phyloP scores from a whole-genome alignment of 441 rosid genomes.

The Eruca vesicaria region DNA sequence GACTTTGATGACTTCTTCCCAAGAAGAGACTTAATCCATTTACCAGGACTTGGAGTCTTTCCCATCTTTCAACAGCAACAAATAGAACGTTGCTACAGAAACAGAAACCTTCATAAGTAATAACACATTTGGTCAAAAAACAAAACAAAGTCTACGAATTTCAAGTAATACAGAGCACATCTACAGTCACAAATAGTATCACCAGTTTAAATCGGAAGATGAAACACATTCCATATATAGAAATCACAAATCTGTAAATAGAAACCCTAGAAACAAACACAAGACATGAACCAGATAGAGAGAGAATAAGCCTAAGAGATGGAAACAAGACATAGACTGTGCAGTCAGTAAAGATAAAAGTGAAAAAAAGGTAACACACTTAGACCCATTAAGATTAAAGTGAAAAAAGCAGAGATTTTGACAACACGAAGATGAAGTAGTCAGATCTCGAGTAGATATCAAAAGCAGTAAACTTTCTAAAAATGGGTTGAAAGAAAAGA shows the following conservation, averaged over 20 bases:
- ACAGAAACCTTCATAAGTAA: constrained; percentile 29
- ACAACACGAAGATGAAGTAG: background rate
- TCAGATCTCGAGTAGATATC: constrained; percentile 29
- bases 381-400: constrained; percentile 16
- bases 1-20: constrained; percentile 81
- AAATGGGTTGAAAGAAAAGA: background rate
- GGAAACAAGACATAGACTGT: background rate
- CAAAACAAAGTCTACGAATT: background rate
- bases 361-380: too few relatives aligned
- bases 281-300: background rate
- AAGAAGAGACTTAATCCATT: constrained; percentile 76
- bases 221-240: background rate
- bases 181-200: background rate
- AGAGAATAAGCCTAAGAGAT: constrained; percentile 8
- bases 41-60: constrained; percentile 57
- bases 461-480: constrained; percentile 11
- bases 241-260: background rate
- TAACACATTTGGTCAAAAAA: constrained; percentile 1
- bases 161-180: background rate
- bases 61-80: constrained; percentile 49
- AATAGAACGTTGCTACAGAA: constrained; percentile 8
- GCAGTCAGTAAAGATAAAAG: too few relatives aligned
- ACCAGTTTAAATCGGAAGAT: background rate
- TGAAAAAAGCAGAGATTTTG: constrained; percentile 29
- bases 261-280: constrained; percentile 11